Percentiles rank a stretch among this genome's conserved stretches.
Conservation (phyloP, 495 filamentous ascomycete genomes). For the Xylaria telfairii region DNA sequence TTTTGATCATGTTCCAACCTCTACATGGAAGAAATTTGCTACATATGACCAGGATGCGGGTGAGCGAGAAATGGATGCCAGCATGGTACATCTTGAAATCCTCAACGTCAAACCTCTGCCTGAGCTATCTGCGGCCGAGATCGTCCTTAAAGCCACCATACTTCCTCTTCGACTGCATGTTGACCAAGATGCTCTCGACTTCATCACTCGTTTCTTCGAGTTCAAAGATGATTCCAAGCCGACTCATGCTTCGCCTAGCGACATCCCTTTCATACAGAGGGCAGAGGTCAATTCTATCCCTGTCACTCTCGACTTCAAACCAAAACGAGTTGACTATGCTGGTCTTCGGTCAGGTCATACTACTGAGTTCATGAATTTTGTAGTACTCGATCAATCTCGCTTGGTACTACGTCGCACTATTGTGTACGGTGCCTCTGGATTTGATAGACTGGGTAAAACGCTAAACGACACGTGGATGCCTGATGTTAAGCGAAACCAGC, state of each 20-base stretch:
- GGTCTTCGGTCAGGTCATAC: constrained; percentile 97
- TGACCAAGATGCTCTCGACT: constrained; percentile 97
- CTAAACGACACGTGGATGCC: constrained; percentile 98
- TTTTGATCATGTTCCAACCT: constrained; percentile 92
- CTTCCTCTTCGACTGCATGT: constrained; percentile 92
- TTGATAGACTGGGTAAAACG: constrained; percentile 83
- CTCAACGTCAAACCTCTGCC: constrained; percentile 85
- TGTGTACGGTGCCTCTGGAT: constrained; percentile 88
- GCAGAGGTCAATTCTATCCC: constrained; percentile 84
- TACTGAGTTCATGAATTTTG: constrained; percentile 98
- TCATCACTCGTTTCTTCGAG: constrained; percentile 95
- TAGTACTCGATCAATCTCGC: constrained; percentile 86
- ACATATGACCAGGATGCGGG: constrained; percentile 90
- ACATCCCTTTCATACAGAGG: constrained; percentile 88
- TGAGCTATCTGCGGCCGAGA: constrained; percentile 84
- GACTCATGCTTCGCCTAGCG: constrained; percentile 59
- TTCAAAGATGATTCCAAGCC: constrained; percentile 82
- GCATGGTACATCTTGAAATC: constrained; percentile 89
- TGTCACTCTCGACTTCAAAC: constrained; percentile 94
- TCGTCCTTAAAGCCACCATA: constrained; percentile 84
- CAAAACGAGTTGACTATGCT: constrained; percentile 93
- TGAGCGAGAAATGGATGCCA: constrained; percentile 79
- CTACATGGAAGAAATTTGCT: constrained; percentile 97
- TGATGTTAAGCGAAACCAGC: constrained; percentile 87
- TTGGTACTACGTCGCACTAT: constrained; percentile 89